Conservation (phyloP, 2,329 filamentous ascomycete species). For the Aspergillus sp. region DNA sequence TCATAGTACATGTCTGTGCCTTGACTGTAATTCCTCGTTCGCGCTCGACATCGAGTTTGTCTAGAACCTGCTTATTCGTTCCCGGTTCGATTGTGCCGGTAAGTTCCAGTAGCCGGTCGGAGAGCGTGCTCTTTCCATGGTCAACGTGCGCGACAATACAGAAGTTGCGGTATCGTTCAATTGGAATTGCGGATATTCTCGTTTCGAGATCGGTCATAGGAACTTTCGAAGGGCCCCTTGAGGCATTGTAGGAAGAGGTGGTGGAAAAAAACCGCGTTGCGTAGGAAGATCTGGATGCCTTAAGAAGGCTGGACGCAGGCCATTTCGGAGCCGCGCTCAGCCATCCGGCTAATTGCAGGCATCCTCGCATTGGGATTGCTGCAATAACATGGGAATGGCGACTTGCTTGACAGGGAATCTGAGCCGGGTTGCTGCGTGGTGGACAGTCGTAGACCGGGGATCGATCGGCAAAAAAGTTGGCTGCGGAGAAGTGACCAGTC, state of each 20-base stretch:
- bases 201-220: constrained; percentile 55
- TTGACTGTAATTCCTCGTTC: constrained; percentile 98
- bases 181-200: constrained; percentile 53
- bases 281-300: constrained; percentile 26
- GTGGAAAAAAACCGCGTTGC: constrained; percentile 31
- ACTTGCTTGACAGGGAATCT: not conserved
- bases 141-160: constrained; percentile 99
- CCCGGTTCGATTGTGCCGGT: constrained; percentile 89
- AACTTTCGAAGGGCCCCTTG: constrained; percentile 23
- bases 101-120: constrained; percentile 85
- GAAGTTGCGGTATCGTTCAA: constrained; percentile 75
- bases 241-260: constrained; percentile 20
- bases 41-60: constrained; percentile 94
- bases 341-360: constrained; percentile 47
- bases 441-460: not conserved
- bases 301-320: constrained; percentile 30
- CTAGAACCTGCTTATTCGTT: constrained; percentile 89
- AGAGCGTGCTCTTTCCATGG: constrained; percentile 96
- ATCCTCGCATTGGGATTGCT: constrained; percentile 47
- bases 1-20: constrained; percentile 97
- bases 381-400: constrained; percentile 32
- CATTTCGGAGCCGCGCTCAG: constrained; percentile 41
- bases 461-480: constrained; percentile 19
- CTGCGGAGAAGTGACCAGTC: constrained; percentile 34
- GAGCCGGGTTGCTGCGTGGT: not conserved